Conservation (phyloP, 2,329 filamentous ascomycete species). For the Remersonia thermophila region DNA sequence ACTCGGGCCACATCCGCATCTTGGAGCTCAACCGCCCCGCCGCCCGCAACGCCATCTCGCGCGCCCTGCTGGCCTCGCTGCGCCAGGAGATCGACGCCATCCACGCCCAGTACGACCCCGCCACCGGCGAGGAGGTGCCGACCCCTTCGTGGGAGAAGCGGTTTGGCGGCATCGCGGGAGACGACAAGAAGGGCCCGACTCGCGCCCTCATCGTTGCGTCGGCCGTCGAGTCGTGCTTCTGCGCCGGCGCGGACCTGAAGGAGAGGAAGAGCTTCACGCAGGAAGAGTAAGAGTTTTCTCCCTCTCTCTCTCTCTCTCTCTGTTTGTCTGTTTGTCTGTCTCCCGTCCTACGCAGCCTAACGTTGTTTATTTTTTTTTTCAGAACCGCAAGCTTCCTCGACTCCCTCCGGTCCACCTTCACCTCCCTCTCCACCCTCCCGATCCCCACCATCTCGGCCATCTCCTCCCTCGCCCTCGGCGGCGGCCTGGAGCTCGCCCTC, state of each 20-base stretch:
- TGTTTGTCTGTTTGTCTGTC: no score
- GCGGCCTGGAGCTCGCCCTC: conserved; percentile 85
- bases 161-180: conserved; percentile 34
- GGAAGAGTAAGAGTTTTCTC: no score
- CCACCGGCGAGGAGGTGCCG: conserved; percentile 39
- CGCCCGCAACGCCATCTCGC: conserved; percentile 85
- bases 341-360: background rate
- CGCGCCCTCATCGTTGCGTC: conserved; percentile 75
- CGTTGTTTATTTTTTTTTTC: no score
- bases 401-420: conserved; percentile 64
- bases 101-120: conserved; percentile 45
- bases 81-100: conserved; percentile 61
- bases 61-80: conserved; percentile 59
- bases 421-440: conserved; percentile 58
- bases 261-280: conserved; percentile 65
- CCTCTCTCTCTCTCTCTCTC: conserved; percentile 22
- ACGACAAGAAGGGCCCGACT: conserved; percentile 45
- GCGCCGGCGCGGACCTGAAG: conserved; percentile 88
- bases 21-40: conserved; percentile 75
- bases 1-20: conserved; percentile 73
- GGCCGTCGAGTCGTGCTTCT: conserved; percentile 78
- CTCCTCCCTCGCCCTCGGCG: conserved; percentile 75
- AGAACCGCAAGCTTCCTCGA: conserved; percentile 72
- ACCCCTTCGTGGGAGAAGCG: conserved; percentile 22
- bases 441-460: conserved; percentile 87